Percentiles rank a stretch among this genome's conserved stretches.
phyloP scores from a whole-genome alignment of 75 land plant species.

The Pinus taeda region DNA sequence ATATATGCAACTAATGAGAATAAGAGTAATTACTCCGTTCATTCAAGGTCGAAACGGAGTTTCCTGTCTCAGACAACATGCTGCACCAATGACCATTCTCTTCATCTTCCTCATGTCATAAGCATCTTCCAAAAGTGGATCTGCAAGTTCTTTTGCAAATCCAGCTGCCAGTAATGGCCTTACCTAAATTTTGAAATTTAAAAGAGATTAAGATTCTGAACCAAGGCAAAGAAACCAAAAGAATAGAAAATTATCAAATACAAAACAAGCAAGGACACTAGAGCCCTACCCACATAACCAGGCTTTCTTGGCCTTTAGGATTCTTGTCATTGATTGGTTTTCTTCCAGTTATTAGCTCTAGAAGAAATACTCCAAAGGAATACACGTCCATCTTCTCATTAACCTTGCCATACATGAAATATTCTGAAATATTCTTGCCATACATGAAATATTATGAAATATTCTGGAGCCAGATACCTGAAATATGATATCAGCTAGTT shows the following conservation, averaged over 20 bases:
- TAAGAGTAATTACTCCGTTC: conserved; percentile 37
- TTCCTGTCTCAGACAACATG: conserved; percentile 61
- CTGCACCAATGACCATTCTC: conserved; percentile 73
- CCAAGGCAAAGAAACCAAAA: neutral
- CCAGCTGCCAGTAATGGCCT: conserved; percentile 50
- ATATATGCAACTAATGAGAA: neutral
- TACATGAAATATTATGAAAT: no score
- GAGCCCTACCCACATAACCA: no score
- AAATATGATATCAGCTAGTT: neutral
- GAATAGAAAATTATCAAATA: neutral
- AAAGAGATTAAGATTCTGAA: neutral
- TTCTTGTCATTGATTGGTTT: no score
- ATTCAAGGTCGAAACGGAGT: conserved; percentile 67
- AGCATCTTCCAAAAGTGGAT: conserved; percentile 49
- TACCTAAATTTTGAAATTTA: conserved; percentile 42
- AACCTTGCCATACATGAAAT: conserved; percentile 95
- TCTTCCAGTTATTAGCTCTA: no score
- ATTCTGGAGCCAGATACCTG: conserved; percentile 96
- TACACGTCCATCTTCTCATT: no score
- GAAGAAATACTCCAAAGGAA: no score
- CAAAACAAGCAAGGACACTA: no score
- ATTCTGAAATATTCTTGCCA: no score
- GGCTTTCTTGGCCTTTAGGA: no score
- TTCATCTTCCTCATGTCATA: no score
- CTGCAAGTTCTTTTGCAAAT: conserved; percentile 37